Evolutionary conservation across 78 protist species (phyloP), one percentile per base, ranked within the genome.

Genomic region (Isochrysis galbana): DNA sequence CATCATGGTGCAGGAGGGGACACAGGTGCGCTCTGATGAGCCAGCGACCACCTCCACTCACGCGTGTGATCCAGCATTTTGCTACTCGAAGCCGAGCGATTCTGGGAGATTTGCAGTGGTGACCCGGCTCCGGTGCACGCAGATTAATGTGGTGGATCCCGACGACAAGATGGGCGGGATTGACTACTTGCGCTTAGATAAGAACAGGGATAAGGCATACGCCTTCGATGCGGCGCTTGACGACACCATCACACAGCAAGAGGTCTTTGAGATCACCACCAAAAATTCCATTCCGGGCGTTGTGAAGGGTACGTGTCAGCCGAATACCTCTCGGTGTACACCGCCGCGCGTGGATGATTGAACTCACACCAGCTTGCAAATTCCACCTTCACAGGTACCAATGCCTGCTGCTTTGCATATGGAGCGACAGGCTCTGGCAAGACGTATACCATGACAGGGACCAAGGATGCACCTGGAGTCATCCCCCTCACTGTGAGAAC

Each of bases 361-460:
- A n/a, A n/a, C n/a, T n/a, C n/a, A n/a, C n/a, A n/a, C n/a, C n/a
- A n/a, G n/a, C n/a, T n/a, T n/a, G n/a, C n/a, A n/a, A n/a, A n/a
- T n/a, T n/a, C n/a, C n/a, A n/a, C n/a, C n/a, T 34, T 94, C 51
- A 7, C 38, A 1, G 96, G 96, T 14, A 5, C 4, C 89, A 94
- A 94, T 48, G 92, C 92, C 39, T 84, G 94, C 95, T 83, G 89
- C 83, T 88, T 94, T 69, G 90, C 95, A 77, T 54, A 96, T 7
- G 98, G 98, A 19, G 91, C 84, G 19, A 96, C 97, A 44, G 95
- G 95, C 7, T 19, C 96, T 0, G 94, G 95, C 7, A 94, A 94
- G 82, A 94, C 95, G 42, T 39, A 45, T 36, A 96, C 95, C 14
- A 93, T 93, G 95, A 39, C 82, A 44, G 95, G 96, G 32, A 25